phyloP scores from a whole-genome alignment of 768 basidiomycete species.

The Collybiopsis luxurians region DNA sequence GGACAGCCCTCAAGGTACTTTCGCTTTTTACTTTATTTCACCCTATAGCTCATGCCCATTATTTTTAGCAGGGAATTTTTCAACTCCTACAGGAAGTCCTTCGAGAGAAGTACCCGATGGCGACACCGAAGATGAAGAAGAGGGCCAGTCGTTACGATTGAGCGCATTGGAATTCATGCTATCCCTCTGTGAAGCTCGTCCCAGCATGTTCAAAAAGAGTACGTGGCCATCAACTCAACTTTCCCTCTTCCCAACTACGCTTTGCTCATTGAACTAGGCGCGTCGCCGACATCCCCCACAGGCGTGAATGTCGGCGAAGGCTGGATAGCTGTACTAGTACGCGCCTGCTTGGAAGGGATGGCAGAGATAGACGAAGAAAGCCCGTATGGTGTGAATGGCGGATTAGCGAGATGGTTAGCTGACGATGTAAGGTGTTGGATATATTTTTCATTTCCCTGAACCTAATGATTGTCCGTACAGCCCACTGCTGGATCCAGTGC shows the following conservation, averaged over 20 bases:
- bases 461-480: conserved; percentile 28
- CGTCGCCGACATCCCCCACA: neutral
- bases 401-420: conserved; percentile 58
- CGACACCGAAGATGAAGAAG: conserved; percentile 48
- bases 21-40: conserved; percentile 32
- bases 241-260: neutral
- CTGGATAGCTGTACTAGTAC: conserved; percentile 69
- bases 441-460: neutral
- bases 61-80: neutral
- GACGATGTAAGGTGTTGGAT: conserved; percentile 58
- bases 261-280: neutral
- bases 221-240: neutral
- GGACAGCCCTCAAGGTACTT: conserved; percentile 30
- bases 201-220: conserved; percentile 41
- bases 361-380: conserved; percentile 68
- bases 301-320: conserved; percentile 58
- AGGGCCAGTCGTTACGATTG: conserved; percentile 65
- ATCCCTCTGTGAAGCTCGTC: conserved; percentile 70
- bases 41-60: no score
- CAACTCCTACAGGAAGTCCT: conserved; percentile 1
- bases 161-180: conserved; percentile 84
- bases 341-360: conserved; percentile 82
- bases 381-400: conserved; percentile 22
- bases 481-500: conserved; percentile 62
- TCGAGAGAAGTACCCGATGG: neutral